phyloP scores from a whole-genome alignment of 2,329 filamentous ascomycete genomes.

The Arthroderma uncinatum region DNA sequence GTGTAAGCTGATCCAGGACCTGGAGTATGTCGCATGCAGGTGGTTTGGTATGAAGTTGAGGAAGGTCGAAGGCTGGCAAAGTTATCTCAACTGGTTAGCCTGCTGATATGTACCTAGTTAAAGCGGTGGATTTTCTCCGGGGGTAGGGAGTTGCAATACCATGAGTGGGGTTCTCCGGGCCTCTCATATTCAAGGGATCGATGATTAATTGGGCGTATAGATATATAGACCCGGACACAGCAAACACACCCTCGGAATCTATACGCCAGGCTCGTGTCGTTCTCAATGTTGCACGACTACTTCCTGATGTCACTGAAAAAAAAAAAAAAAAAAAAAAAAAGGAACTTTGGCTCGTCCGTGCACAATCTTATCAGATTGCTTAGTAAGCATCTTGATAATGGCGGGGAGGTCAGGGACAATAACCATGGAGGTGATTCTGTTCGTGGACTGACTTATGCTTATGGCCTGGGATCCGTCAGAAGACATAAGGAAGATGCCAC shows the following conservation, averaged over 20 bases:
- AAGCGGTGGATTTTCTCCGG: not conserved
- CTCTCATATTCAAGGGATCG: not conserved
- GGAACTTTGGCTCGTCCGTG: not conserved
- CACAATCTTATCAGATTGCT: not conserved
- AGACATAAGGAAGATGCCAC: too few relatives aligned
- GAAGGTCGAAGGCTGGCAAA: constrained; percentile 55
- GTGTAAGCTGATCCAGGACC: constrained; percentile 54
- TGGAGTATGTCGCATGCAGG: constrained; percentile 51
- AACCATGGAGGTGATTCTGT: not conserved
- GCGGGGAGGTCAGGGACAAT: too few relatives aligned
- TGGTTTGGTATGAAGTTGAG: constrained; percentile 72
- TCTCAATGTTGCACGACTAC: not conserved
- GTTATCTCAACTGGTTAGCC: not conserved
- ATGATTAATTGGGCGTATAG: too few relatives aligned
- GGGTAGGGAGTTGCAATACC: not conserved
- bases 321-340: not conserved
- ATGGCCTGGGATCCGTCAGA: too few relatives aligned
- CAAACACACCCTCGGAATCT: too few relatives aligned
- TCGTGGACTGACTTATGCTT: too few relatives aligned
- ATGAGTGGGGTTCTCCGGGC: not conserved
- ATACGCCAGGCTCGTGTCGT: not conserved
- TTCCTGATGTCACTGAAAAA: too few relatives aligned
- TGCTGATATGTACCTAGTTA: not conserved
- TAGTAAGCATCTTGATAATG: not conserved
- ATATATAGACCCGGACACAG: too few relatives aligned